Evolutionary conservation across 140 eudicot genomes (phyloP), one percentile per base, ranked within the genome.

Genomic region (Ambrosia hybrid): DNA sequence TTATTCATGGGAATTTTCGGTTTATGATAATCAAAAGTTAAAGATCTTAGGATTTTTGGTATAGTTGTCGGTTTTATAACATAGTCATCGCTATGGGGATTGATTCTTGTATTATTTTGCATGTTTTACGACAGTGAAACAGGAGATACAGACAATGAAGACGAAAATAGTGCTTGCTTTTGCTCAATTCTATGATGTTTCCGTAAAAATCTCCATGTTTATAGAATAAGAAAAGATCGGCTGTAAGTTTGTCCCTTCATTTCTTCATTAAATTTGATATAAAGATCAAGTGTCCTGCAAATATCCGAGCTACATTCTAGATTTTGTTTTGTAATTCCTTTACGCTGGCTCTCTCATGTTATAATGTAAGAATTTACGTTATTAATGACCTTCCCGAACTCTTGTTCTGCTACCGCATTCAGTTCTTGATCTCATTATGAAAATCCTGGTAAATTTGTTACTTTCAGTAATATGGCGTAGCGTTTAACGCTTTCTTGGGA

Each of bases 101-200:
- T 66, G 41, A 66, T 61, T 57, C 17, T 36, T 60, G 59, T 33
- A 38, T 62, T 49, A 65, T 68, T 67, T 76, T 49, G 67, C 61
- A 62, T 49, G 10, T 67, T 46, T 80, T 73, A 53, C 26, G 65
- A 70, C 87, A 87, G 92, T 76, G 92, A 87, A 51, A 76, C 85
- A 1, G 88, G 83, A 30, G 92, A 87, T 62, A 78, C 71, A 14
- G 92, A 84, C 72, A 68, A 73, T 26, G 89, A 87, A 56, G 89
- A 84, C 15, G 85, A 87, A 45, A 74, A 68, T 34, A 66, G 83
- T 70, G 81, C 83, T 70, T 87, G 95, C 75, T 79, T 85, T 61
- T 88, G 95, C 82, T 73, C 75, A 66, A 85, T 85, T 73, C 91
- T 88, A 56, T 88, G 84, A 88, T 56, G 82, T 79, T 74, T 61